Base-by-base conservation (phyloP, 163 green algal species). In the Volvox carteri region DNA sequence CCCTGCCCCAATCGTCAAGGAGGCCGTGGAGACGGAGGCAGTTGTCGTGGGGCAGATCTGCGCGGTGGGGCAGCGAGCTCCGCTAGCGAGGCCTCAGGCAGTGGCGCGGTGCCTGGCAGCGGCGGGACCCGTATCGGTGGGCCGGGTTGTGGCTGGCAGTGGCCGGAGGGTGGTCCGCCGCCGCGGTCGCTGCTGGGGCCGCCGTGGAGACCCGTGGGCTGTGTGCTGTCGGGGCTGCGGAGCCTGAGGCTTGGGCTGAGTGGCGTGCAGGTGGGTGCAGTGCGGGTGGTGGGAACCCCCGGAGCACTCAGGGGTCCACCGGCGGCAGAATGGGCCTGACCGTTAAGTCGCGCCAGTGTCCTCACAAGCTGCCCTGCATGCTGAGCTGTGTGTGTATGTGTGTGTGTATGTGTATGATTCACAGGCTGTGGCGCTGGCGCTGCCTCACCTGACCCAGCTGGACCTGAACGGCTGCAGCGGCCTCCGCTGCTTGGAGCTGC, bases 371-470 rank as follows among this genome's bases (percentile, higher is more conserved):
- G n/a, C n/a, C n/a, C n/a, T n/a, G n/a, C n/a, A n/a, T n/a, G n/a
- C n/a, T n/a, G n/a, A n/a, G n/a, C n/a, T n/a, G n/a, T n/a, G n/a
- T n/a, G n/a, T n/a, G n/a, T n/a, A n/a, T n/a, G n/a, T n/a, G n/a
- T n/a, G n/a, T n/a, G n/a, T n/a, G n/a, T n/a, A n/a, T n/a, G n/a
- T n/a, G n/a, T n/a, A n/a, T n/a, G n/a, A 23, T 0, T 7, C 44
- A n/a, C 81, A 87, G 81, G 44, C 48, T 9, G 78, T 94, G 35
- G 90, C 93, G 11, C 78, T 94, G 37, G 76, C 86, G 30, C 90
- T 95, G 86, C 89, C 92, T 23, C 54, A 42, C 30, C 84, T 95
- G 21, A 85, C 78, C 46, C 30, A 74, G 16, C 86, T 95, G 58
- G 90, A 95, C 70, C 42, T 93, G 7, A 92, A 85, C 78, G 87